Base-by-base conservation (phyloP, 2,329 filamentous ascomycete species). In the Alternaria brassicae region DNA sequence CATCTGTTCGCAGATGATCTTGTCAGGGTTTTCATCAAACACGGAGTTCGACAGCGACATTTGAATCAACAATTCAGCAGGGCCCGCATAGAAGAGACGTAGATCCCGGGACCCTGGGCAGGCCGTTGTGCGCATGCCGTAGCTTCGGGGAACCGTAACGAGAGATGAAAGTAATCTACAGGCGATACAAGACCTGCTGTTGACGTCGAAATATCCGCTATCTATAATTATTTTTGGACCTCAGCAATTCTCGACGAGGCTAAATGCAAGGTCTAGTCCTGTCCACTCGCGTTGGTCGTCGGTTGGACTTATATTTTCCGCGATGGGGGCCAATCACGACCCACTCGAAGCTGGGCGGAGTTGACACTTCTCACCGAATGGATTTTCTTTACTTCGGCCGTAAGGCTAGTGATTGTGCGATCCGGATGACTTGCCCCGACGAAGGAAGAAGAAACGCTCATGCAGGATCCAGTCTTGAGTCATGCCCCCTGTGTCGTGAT, bases 121-220 rank as follows among this genome's bases (percentile, higher is more conserved):
- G 55, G 63, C 66, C 65, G 68, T 68, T 69, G 49, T 61, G 61
- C 47, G 53, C 52, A 61, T 60, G 61, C 59, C 34, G 52, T 65
- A 67, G 69, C 63, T 62, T 71, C 69, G 67, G 71, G 65, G 65
- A 58, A 60, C 63, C 66, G 69, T 70, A 69, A 65, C 42, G 61
- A 63, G 68, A 75, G 66, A 74, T 73, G 72, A 76, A 47, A 61
- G 65, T 65, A 75, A 74, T 74, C 69, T 72, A 65, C 54, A 54
- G 52, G 60, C 61, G 62, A 63, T 70, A 69, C 70, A 69, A 65
- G 60, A 74, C 73, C 68, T 74, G 65, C 72, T 74, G 53, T 69
- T 76, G 73, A 74, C 69, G 72, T 72, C 69, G 67, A 70, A 68
- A 72, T 58, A 70, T 64, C 72, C 73, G 73, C 66, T 69, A 63